These are phyloP conservation scores for Aspergillus novofumigatus DNA, from an alignment of 2,329 filamentous ascomycete genomes.

Conservation along the genomic window DNA sequence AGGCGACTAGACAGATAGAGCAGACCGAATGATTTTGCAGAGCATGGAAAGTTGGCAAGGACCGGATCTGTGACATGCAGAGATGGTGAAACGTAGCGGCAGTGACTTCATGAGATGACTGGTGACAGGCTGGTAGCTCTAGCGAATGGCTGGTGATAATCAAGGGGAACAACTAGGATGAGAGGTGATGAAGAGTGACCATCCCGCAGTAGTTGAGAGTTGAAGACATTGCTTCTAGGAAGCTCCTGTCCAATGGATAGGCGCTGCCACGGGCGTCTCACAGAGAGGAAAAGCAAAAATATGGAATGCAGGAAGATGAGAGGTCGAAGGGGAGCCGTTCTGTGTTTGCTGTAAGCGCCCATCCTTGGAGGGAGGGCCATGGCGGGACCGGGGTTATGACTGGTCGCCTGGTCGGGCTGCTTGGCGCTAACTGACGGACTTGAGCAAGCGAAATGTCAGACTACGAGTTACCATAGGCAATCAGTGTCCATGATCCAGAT, in stretches of 20 bases:
- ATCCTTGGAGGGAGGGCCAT: not conserved
- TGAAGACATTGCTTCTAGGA: constrained; percentile 2
- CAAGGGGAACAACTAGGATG: constrained; percentile 1
- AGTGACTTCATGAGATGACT: not conserved
- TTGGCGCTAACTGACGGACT: not conserved
- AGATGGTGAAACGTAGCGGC: constrained; percentile 16
- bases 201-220: constrained; percentile 14
- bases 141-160: constrained; percentile 4
- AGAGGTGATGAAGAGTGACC: constrained; percentile 16
- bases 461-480: not conserved
- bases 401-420: not conserved
- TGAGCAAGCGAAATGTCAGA: not conserved
- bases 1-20: constrained; percentile 3
- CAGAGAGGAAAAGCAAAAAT: not conserved
- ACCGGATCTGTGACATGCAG: constrained; percentile 10
- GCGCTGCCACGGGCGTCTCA: not conserved
- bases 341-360: not conserved
- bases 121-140: not conserved
- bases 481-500: not conserved
- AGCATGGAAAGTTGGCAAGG: not conserved
- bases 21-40: constrained; percentile 1
- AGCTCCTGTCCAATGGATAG: constrained; percentile 3
- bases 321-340: not conserved
- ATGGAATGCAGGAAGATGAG: not conserved
- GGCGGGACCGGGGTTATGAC: not conserved